Evolutionary conservation across 148 eudicot genomes (phyloP).

Genomic region (Rhododendron vialii): DNA sequence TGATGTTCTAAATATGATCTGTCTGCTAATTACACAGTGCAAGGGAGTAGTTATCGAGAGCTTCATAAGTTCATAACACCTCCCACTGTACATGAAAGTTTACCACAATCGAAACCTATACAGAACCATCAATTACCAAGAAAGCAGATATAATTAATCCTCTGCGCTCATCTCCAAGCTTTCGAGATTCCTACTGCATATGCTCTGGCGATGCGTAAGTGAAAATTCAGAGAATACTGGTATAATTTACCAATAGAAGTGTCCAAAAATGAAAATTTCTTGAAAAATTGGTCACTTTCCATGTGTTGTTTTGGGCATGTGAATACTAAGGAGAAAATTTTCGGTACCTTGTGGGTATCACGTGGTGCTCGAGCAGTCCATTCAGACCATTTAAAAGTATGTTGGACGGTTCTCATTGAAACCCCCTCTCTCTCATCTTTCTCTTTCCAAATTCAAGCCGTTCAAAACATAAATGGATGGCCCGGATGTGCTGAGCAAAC

Average conservation of each 20-base stretch:
- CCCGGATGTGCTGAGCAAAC: too few relatives aligned
- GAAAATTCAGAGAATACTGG: not conserved
- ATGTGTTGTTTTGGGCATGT: not conserved
- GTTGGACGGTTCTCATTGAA: too few relatives aligned
- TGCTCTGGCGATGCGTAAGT: not conserved
- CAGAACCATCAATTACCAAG: not conserved
- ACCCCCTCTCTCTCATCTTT: too few relatives aligned
- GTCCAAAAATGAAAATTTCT: not conserved
- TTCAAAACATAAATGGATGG: too few relatives aligned
- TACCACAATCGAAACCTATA: not conserved
- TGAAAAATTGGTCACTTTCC: not conserved
- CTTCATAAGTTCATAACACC: conserved; percentile 10
- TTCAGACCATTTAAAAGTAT: too few relatives aligned
- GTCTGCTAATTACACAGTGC: conserved; percentile 7
- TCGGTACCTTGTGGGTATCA: too few relatives aligned
- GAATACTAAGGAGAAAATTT: not conserved
- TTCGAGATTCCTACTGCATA: not conserved
- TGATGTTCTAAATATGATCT: not conserved
- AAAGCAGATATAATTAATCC: not conserved
- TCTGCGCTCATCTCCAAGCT: not conserved
- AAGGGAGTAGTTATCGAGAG: conserved; percentile 16
- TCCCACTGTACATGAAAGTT: not conserved
- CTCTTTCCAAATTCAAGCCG: too few relatives aligned
- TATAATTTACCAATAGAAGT: not conserved
- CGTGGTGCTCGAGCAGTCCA: too few relatives aligned